Base-by-base conservation (phyloP, 208 protist species). In the Phytomonas serpens region DNA sequence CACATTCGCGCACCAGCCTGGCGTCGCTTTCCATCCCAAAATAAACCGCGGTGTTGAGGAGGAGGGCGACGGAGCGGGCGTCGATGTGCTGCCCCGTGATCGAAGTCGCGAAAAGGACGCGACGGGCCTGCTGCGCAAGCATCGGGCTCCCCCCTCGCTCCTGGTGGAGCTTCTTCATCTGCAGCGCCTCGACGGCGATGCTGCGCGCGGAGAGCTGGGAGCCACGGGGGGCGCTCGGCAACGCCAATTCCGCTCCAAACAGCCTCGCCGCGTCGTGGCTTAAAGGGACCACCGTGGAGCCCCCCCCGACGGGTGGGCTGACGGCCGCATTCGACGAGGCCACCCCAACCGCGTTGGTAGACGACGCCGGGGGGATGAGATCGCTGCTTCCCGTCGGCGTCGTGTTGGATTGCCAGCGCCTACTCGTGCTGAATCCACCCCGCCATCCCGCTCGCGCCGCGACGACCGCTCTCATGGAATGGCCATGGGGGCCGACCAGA, bases 1-100 rank as follows among this genome's bases (percentile, higher is more conserved):
- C 84, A 72, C 89, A 94, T 88, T 97, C 89, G n/a, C 92, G 89
- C 77, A 97, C 89, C 51, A 97, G 71, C 32, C 86, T 79, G 19
- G 89, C 89, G 74, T 97, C 92, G 68, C 88, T 95, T 74, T 95
- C 92, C 89, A 97, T 94, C 73, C 92, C 92, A 80, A 97, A 97
- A 81, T 97, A 97, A n/a, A 95, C 90, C 0, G 92, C 92, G 13
- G 92, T 94, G 82, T 94, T 95, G 34, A 97, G 80, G 70, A 97
- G 77, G 64, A 94, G 72, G 5, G 86, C 92, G 4, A 97, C 89
- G 11, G 89, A 85, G 71, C 92, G 89, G 42, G 89, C 88, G 69
- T 97, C 92, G 33, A 95, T 72, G 72, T 85, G 89, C 71, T 94
- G 88, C 23, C 92, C 92, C 3, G 78, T 76, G 67, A 95, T 94